These are phyloP conservation scores for Bothriochloa decipiens DNA, from an alignment of 176 grass and related monocot species.

Conservation along the genomic window DNA sequence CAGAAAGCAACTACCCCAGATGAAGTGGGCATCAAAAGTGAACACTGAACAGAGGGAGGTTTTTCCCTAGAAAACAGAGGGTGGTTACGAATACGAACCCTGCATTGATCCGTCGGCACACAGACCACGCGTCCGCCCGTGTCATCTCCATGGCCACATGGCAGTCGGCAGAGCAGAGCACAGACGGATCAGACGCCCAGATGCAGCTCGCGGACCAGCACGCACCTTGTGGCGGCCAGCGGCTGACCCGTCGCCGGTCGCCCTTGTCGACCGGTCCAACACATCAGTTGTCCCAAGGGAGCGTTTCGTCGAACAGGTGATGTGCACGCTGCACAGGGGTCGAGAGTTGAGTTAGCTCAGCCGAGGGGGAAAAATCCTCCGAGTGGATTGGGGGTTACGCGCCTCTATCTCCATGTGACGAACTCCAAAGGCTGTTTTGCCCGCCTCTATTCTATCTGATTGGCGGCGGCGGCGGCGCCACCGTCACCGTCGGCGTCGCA, in stretches of 20 bases:
- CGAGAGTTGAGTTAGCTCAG: not conserved
- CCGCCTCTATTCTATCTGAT: not conserved
- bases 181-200: not conserved
- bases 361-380: not conserved
- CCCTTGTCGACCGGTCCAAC: not conserved
- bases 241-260: not conserved
- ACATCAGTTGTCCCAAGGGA: not conserved
- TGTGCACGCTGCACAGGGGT: no score
- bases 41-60: not conserved
- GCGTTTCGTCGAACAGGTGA: conserved; percentile 15
- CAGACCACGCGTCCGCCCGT: not conserved
- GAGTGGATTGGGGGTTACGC: not conserved
- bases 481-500: not conserved
- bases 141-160: not conserved
- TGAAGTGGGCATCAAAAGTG: not conserved
- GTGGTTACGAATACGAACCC: not conserved
- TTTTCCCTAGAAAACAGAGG: not conserved
- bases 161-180: not conserved
- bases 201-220: not conserved
- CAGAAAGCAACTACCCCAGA: not conserved
- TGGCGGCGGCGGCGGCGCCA: not conserved
- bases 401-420: not conserved
- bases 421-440: not conserved
- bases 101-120: conserved; percentile 19
- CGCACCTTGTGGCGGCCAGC: not conserved